Evolutionary conservation across 768 basidiomycete genomes (phyloP).

Genomic region (Collybiopsis confluens): DNA sequence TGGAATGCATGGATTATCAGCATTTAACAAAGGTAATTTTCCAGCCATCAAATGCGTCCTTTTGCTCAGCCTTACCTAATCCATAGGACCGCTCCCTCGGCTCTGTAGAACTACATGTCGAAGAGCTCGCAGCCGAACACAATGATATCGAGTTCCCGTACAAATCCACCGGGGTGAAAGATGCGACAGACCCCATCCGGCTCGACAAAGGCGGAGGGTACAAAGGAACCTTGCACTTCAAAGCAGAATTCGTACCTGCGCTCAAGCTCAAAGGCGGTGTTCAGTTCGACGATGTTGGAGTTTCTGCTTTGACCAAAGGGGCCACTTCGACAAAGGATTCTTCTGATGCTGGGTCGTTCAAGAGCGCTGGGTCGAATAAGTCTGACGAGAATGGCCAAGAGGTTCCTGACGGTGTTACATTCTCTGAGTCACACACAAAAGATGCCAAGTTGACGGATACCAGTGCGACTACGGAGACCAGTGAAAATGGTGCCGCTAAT

Average conservation of each 20-base stretch:
- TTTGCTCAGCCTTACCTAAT: background rate
- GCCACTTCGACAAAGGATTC: constrained; percentile 27
- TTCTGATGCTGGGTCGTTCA: constrained; percentile 13
- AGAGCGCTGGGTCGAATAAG: constrained; percentile 11
- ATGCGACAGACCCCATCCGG: constrained; percentile 56
- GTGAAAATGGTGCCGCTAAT: too few relatives aligned
- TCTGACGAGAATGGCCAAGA: constrained; percentile 33
- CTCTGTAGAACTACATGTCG: constrained; percentile 68
- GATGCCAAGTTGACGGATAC: constrained; percentile 23
- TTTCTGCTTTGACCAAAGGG: background rate
- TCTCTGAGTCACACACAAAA: constrained; percentile 24
- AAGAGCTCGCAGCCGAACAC: constrained; percentile 56
- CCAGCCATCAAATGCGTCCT: background rate
- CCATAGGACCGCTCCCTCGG: constrained; percentile 85
- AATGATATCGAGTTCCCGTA: constrained; percentile 58
- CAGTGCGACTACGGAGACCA: constrained; percentile 16
- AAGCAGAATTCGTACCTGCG: constrained; percentile 83
- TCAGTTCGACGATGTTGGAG: constrained; percentile 53
- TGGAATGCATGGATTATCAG: constrained; percentile 98
- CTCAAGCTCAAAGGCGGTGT: constrained; percentile 63
- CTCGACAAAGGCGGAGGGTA: constrained; percentile 58
- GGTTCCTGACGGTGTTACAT: constrained; percentile 33
- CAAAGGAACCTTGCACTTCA: constrained; percentile 81
- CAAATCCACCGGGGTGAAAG: constrained; percentile 66
- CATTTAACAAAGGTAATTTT: constrained; percentile 66